Conservation (phyloP, 1,284 basidiomycete species). For the Acaromyces ingoldii region DNA sequence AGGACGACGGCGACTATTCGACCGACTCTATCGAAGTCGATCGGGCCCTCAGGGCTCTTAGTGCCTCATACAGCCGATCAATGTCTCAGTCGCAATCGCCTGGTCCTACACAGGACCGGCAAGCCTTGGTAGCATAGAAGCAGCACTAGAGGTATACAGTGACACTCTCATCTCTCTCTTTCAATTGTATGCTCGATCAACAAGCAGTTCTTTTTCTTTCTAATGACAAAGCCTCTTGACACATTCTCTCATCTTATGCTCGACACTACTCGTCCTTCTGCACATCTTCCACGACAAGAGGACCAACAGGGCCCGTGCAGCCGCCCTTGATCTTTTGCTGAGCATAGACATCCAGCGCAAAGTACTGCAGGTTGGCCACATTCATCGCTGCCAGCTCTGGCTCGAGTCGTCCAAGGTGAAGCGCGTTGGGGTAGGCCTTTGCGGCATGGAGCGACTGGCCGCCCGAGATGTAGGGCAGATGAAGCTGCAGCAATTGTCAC, state of each 20-base stretch:
- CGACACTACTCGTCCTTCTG: neutral
- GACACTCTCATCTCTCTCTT: neutral
- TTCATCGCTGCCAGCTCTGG: neutral
- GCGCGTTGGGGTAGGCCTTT: neutral
- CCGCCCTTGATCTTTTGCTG: neutral
- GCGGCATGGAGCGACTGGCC: too few species aligned
- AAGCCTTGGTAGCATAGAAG: neutral
- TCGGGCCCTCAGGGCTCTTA: conserved; percentile 1
- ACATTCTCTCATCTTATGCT: neutral
- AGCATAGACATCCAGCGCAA: neutral
- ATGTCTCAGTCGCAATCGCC: neutral
- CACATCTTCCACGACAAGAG: neutral
- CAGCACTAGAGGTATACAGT: neutral
- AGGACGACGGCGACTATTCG: neutral
- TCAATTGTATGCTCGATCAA: neutral
- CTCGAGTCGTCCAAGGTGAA: neutral
- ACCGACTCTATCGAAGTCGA: conserved; percentile 1
- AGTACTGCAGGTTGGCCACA: neutral
- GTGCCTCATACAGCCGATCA: neutral
- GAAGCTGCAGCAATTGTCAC: too few species aligned
- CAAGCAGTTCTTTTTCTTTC: neutral
- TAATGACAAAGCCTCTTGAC: neutral
- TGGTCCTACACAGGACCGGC: neutral
- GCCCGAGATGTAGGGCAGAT: too few species aligned
- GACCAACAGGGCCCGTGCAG: neutral